phyloP scores from a whole-genome alignment of 305 asterid species.

The Striga hermonthica region DNA sequence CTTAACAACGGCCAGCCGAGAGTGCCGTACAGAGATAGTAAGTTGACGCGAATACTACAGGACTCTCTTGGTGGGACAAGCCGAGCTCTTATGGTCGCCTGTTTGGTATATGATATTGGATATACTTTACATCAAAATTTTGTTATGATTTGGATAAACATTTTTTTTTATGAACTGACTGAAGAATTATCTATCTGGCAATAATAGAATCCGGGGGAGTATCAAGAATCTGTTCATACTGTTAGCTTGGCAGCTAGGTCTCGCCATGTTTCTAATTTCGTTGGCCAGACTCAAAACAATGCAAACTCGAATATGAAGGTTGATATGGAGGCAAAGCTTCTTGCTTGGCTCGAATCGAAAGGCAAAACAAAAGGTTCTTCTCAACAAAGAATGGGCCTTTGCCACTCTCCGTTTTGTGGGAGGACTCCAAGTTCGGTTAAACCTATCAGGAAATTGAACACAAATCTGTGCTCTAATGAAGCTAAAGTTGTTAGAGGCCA shows the following conservation, averaged over 20 bases:
- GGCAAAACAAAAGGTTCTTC: conserved; percentile 61
- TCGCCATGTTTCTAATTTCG: conserved; percentile 61
- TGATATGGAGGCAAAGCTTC: conserved; percentile 85
- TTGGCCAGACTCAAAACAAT: conserved; percentile 45
- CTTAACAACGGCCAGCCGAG: conserved; percentile 58
- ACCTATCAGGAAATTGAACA: conserved; percentile 37
- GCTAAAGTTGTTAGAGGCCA: conserved; percentile 37
- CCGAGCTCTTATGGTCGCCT: conserved; percentile 80
- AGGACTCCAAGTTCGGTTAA: conserved; percentile 56
- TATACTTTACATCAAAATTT: background rate
- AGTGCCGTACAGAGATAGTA: conserved; percentile 87
- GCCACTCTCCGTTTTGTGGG: conserved; percentile 47
- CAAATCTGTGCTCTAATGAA: conserved; percentile 39
- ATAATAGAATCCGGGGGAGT: conserved; percentile 80
- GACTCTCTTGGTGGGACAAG: conserved; percentile 96
- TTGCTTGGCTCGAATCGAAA: conserved; percentile 78
- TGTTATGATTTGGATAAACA: too few relatives aligned
- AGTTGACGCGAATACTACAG: conserved; percentile 85
- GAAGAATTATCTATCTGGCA: conserved; percentile 14
- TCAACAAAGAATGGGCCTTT: conserved; percentile 38
- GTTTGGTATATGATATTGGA: conserved; percentile 51
- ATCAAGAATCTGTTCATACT: conserved; percentile 86
- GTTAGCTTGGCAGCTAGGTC: conserved; percentile 92
- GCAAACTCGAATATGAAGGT: conserved; percentile 52
- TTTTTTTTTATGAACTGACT: background rate